These are phyloP conservation scores for Echium plantagineum DNA, from an alignment of 257 asterid genomes.

Conservation along the genomic window DNA sequence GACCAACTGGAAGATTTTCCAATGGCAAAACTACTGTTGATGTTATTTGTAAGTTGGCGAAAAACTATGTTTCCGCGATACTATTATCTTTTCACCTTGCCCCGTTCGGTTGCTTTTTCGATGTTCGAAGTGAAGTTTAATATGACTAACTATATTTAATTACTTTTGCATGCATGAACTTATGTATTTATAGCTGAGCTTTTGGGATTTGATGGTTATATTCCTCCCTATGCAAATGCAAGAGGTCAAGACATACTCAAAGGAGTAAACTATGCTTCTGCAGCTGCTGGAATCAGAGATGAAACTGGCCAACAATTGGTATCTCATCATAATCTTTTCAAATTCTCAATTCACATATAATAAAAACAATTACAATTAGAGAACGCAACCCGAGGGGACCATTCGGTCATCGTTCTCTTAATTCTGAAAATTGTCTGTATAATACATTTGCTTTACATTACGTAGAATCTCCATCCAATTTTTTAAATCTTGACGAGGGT, in stretches of 20 bases:
- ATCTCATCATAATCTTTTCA: background rate
- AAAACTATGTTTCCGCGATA: no score
- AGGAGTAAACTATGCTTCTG: conserved; percentile 80
- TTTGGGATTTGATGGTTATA: conserved; percentile 49
- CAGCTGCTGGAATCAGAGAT: conserved; percentile 74
- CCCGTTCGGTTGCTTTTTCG: no score
- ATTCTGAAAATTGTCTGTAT: no score
- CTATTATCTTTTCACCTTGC: no score
- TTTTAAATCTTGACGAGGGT: no score
- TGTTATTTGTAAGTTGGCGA: conserved; percentile 22
- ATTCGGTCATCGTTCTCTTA: no score
- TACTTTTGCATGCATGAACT: background rate
- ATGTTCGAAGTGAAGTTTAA: no score
- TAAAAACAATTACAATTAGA: no score
- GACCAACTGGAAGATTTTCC: conserved; percentile 31
- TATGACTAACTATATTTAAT: background rate
- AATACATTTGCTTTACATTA: no score
- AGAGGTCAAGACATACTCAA: conserved; percentile 44
- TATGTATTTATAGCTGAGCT: conserved; percentile 39
- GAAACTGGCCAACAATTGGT: conserved; percentile 86
- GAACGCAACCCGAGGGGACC: no score
- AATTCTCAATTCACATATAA: no score
- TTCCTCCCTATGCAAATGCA: conserved; percentile 48
- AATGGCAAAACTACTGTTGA: conserved; percentile 37
- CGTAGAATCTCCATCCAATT: no score